Base-by-base conservation (phyloP, 257 asterid species). In the Apocynum venetum region DNA sequence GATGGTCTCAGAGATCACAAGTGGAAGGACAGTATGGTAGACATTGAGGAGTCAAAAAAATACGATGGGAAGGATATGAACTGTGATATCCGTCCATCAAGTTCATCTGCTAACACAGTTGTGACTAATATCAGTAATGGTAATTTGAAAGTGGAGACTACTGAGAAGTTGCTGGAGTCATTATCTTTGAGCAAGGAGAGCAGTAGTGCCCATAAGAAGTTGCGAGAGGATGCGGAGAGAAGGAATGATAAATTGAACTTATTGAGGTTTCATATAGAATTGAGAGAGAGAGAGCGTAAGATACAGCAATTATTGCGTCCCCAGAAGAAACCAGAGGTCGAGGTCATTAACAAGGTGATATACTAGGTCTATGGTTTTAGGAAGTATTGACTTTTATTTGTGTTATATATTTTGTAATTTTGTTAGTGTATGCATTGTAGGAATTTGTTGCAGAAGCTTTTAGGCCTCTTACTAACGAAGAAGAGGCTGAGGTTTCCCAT, bases 391-490 rank as follows among this genome's bases (percentile, higher is more conserved):
- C 69, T 65, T 74, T 80, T 68, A 53, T 20, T 31, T 70, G 64
- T 72, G 31, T 13, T 80, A 52, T 79, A 38, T 68, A 3, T 40
- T 72, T 57, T 13, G 73, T 53, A 70, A 74, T 87, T 64, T 56
- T 49, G 46, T 48, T 74, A 36, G 67, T 25, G 75, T 65, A 44
- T 82, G 74, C 76, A 79, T 51, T 79, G 87, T 82, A 94, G 98
- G 87, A 88, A 78, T 76, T 75, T 82, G 72, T 64, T 44, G 78
- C 55, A 25, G 97, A 92, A 84, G 94, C 96, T 82, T 94, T 95
- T 84, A 77, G 76, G 81, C 89, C 87, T 81, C 93, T 95, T 79
- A 83, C 86, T 67, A 60, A 80, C 70, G 97, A 90, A 81, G 98
- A 95, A 60, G 82, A 82, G 79, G 53, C 19, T 64, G 82, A 84